Evolutionary conservation across 148 eudicot genomes (phyloP).

Genomic region (Cornus kousa): DNA sequence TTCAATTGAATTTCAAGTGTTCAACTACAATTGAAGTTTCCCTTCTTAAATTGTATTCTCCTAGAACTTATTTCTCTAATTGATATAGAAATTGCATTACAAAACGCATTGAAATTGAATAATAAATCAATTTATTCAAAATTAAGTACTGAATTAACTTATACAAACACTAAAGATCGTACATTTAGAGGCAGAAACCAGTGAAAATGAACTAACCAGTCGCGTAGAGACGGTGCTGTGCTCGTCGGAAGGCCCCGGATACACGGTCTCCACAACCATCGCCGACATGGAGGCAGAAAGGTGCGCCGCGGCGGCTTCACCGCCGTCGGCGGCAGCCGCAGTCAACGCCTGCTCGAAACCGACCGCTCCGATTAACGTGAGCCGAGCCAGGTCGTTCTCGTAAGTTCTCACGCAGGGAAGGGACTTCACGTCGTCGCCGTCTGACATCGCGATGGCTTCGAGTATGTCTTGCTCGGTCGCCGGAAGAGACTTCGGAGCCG

Average conservation of each 20-base stretch:
- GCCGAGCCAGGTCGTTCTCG: conserved; percentile 73
- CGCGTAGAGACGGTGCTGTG: conserved; percentile 69
- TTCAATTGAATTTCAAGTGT: too few relatives aligned
- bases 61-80: too few relatives aligned
- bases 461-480: conserved; percentile 46
- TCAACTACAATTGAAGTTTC: too few relatives aligned
- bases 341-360: conserved; percentile 65
- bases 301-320: conserved; percentile 69
- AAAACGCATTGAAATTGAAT: too few relatives aligned
- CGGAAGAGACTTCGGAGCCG: conserved; percentile 22
- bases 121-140: too few relatives aligned
- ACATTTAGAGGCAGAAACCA: neutral
- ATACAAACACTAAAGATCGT: too few relatives aligned
- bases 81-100: too few relatives aligned
- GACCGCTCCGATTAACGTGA: conserved; percentile 63
- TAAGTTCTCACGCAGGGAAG: conserved; percentile 73
- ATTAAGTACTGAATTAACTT: too few relatives aligned
- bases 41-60: too few relatives aligned
- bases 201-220: conserved; percentile 48
- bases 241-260: conserved; percentile 60
- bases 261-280: conserved; percentile 83
- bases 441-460: conserved; percentile 45
- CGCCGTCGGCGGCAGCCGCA: conserved; percentile 94
- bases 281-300: conserved; percentile 37
- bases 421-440: conserved; percentile 16